Conservation (phyloP, 768 basidiomycete species). For the Lentinula edodes region DNA sequence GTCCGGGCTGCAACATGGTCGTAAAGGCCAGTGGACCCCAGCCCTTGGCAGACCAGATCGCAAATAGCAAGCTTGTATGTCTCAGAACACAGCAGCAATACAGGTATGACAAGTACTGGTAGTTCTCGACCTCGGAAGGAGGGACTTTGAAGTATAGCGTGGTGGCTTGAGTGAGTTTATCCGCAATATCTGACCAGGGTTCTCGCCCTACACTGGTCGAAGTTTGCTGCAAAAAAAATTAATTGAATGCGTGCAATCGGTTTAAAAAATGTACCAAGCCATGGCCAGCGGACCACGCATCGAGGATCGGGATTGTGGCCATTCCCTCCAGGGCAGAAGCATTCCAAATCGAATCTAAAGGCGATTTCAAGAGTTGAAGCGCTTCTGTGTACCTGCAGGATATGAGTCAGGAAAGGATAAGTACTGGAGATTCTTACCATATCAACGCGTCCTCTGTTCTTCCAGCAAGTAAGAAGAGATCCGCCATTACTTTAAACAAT, state of each 20-base stretch:
- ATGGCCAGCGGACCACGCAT: slow-evolving; percentile 77
- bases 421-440: slow-evolving; percentile 47
- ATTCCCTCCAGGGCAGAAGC: slow-evolving; percentile 84
- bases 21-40: slow-evolving; percentile 79
- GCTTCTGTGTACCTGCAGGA: slow-evolving; percentile 78
- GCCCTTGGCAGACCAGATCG: slow-evolving; percentile 82
- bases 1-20: slow-evolving; percentile 64
- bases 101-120: slow-evolving; percentile 61
- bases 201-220: slow-evolving; percentile 50
- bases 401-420: neutral
- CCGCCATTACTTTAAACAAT: slow-evolving; percentile 82
- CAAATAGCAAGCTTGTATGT: slow-evolving; percentile 68
- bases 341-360: slow-evolving; percentile 83
- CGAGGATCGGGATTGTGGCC: slow-evolving; percentile 72
- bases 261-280: slow-evolving; percentile 51
- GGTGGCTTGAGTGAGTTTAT: slow-evolving; percentile 65
- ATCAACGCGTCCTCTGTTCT: slow-evolving; percentile 73
- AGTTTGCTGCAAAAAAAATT: slow-evolving; percentile 39
- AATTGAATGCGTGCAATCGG: slow-evolving; percentile 8
- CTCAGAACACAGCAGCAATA: slow-evolving; percentile 66
- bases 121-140: slow-evolving; percentile 48
- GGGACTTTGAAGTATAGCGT: slow-evolving; percentile 59
- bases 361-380: slow-evolving; percentile 63
- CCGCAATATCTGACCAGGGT: slow-evolving; percentile 70
- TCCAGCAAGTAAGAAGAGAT: slow-evolving; percentile 87